Base-by-base conservation (phyloP, 495 filamentous ascomycete genomes). In the Penicillium alfredii region DNA sequence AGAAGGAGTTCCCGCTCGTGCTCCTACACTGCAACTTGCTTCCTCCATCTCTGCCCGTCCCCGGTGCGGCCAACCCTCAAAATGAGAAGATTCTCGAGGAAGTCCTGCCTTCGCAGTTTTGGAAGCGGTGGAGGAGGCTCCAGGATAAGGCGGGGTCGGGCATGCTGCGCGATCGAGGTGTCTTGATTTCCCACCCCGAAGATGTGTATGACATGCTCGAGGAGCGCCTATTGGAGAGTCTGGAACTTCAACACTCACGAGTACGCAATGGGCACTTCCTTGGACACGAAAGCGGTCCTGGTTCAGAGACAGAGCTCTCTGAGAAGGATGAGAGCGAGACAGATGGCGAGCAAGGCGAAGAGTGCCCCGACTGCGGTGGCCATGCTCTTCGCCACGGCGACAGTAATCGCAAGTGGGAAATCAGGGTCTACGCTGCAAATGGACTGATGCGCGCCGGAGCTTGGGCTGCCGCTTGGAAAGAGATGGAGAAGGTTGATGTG, bases 401-500 rank as follows among this genome's bases (percentile, higher is more conserved):
- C 32, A 47, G 42, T 2, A 60, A 52, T 14, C 78, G 75, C 47
- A 74, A 84, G 31, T 97, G 87, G 75, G 78, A 89, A 33, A 69
- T 98, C 44, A 84, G 84, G 48, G 80, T 97, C 8, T 98, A 87
- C 42, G 92, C 92, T 2, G 84, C 86, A 3, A 98, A 97, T 58
- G 92, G 92, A 0, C 64, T 97, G 34, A 90, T 98, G 86, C 74
- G 79, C 26, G 79, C 87, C 8, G 88, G 86, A 3, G 89, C 92
- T 0, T 98, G 92, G 92, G 79, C 79, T 17, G 86, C 88, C 10
- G 88, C 84, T 20, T 98, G 92, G 92, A 81, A 74, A 36, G 89
- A 96, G 55, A 98, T 98, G 92, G 92, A 98, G 60, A 75, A 89
- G 19, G 86, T 97, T 6, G 92, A 98, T 60, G 84, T 93, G 1